phyloP scores from a whole-genome alignment of 139 green algal species.

The Chlamydomonas sp. region DNA sequence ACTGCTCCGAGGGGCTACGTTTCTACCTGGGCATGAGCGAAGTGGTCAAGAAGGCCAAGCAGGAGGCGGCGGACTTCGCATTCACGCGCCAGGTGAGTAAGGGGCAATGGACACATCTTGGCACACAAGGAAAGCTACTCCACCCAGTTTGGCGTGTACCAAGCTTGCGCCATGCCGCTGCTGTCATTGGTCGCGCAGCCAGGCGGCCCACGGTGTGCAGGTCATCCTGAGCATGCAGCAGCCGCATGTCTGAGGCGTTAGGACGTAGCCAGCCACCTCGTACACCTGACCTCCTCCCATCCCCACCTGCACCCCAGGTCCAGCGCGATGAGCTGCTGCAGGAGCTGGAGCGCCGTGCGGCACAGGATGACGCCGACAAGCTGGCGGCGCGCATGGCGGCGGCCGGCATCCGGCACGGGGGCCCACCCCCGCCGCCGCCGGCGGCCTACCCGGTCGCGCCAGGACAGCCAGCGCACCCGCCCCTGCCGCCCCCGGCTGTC shows the following conservation, averaged over 20 bases:
- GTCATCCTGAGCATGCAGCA: no score
- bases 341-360: slow-evolving; percentile 33
- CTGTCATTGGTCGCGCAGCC: not conserved
- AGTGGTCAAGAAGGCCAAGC: slow-evolving; percentile 74
- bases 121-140: no score
- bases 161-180: not conserved
- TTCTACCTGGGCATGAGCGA: slow-evolving; percentile 90
- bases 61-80: slow-evolving; percentile 84
- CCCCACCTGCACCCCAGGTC: not conserved
- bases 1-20: slow-evolving; percentile 74
- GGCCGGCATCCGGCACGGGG: not conserved
- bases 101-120: not conserved
- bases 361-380: slow-evolving; percentile 24
- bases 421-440: slow-evolving; percentile 5
- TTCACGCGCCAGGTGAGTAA: slow-evolving; percentile 58
- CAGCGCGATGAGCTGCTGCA: slow-evolving; percentile 49
- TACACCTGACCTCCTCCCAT: not conserved
- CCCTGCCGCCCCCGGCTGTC: not conserved
- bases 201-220: no score
- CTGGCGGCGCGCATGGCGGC: slow-evolving; percentile 2
- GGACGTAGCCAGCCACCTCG: not conserved
- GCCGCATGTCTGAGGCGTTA: no score
- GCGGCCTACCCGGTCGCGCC: slow-evolving; percentile 17
- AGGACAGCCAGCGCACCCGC: not conserved
- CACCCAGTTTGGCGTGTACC: no score